Base-by-base conservation (phyloP, 2,329 filamentous ascomycete genomes). In the Rhytidhysteron rufulum region DNA sequence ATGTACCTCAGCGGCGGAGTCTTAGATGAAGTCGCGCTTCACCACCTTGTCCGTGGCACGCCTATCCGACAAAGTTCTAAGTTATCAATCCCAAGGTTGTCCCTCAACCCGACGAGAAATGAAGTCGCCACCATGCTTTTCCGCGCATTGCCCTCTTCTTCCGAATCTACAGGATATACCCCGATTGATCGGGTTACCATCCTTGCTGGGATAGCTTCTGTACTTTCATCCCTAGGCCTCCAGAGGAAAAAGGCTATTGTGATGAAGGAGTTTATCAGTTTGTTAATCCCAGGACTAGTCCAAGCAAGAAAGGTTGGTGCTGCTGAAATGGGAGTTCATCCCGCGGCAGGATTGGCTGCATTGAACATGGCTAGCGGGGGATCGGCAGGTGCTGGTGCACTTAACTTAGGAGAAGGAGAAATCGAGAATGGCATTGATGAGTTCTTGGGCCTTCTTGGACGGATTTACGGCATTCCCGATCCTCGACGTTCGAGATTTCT, bases 271-370 rank as follows among this genome's bases (percentile, higher is more conserved):
- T 75, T 97, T 36, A 77, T 98, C 7, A 84, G 83, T 3, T 82
- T 89, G 13, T 74, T 97, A 30, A 87, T 94, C 38, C 84, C 83
- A 24, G 89, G 87, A 3, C 74, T 98, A 7, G 84, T 95, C 4
- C 88, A 96, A 65, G 93, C 93, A 13, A 80, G 93, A 29, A 96
- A 94, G 34, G 78, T 91, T 34, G 91, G 91, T 22, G 93, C 93
- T 30, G 90, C 93, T n/a, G 93, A 97, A 59, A 87, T 93, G 56
- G 93, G 91, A 3, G 88, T 98, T 25, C 91, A 97, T 66, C 93
- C 93, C 30, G 91, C 91, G 15, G 88, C 91, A 8, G 90, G 88
- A 0, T 71, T 96, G 37, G 83, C 88, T 19, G 83, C 84, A 10
- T 70, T 93, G 21, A 85, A 82, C 48, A 58, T 64, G 48, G 53